phyloP scores from a whole-genome alignment of 129 eudicot genomes.

The Apium graveolens region DNA sequence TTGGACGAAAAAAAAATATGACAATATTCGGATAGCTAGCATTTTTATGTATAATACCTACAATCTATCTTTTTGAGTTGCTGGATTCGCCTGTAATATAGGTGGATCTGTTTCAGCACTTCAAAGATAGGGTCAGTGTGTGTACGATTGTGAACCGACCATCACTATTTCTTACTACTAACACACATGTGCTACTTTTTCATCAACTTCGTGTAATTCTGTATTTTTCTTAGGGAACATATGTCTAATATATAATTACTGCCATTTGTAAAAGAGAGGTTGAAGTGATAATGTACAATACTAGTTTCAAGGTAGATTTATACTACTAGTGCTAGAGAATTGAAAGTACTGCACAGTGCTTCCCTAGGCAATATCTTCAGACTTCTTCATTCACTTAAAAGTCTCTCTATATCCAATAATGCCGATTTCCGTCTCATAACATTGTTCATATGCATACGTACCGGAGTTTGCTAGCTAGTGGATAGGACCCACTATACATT shows the following conservation, averaged over 20 bases:
- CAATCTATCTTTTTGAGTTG: background rate
- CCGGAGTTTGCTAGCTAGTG: background rate
- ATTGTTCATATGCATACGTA: background rate
- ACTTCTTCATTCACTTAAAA: too few relatives aligned
- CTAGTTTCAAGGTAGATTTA: constrained; percentile 2
- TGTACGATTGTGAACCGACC: background rate
- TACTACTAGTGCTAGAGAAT: background rate
- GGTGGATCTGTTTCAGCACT: background rate
- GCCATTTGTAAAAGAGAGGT: background rate
- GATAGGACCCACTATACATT: constrained; percentile 1
- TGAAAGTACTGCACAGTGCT: background rate
- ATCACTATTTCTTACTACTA: background rate
- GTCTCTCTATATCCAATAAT: too few relatives aligned
- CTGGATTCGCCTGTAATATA: background rate
- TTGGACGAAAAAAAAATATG: too few relatives aligned
- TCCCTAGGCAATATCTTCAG: constrained; percentile 11
- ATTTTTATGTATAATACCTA: too few relatives aligned
- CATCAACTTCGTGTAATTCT: background rate
- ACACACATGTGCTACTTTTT: constrained; percentile 2
- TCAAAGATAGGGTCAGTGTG: background rate
- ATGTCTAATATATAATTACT: background rate
- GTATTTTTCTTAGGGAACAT: background rate
- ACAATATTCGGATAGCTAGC: too few relatives aligned
- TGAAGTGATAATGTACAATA: constrained; percentile 12
- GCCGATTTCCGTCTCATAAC: too few relatives aligned